A percentile compares a stretch with the other conserved stretches of the same genome.
phyloP scores from a whole-genome alignment of 2,329 filamentous ascomycete species.

The Ophiocordyceps sinensis region DNA sequence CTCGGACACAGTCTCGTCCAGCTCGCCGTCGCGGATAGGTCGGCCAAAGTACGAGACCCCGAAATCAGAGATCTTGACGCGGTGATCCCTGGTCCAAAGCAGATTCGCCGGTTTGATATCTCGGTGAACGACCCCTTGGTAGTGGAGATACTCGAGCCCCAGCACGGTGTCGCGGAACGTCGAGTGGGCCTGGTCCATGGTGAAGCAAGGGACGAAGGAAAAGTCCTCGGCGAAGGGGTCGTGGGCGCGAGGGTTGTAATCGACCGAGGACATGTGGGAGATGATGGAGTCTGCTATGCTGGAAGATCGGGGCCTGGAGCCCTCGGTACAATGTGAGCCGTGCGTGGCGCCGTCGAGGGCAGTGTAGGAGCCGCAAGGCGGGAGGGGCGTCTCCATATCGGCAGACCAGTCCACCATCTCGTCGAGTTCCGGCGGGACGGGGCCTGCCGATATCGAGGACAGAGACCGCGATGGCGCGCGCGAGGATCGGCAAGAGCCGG shows the following conservation, averaged over 20 bases:
- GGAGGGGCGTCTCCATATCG: conserved; percentile 38
- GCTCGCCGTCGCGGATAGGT: conserved; percentile 69
- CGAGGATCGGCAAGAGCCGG: conserved; percentile 27
- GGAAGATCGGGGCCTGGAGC: conserved; percentile 52
- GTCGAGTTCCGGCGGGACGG: conserved; percentile 17
- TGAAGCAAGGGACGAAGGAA: conserved; percentile 87
- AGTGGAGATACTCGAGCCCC: conserved; percentile 85
- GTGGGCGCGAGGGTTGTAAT: conserved; percentile 41
- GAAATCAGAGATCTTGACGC: conserved; percentile 97
- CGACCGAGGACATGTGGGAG: conserved; percentile 53
- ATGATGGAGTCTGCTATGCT: conserved; percentile 70
- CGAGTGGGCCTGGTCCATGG: conserved; percentile 64
- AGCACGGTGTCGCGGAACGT: conserved; percentile 88
- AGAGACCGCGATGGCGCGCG: conserved; percentile 31
- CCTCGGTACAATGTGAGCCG: conserved; percentile 51
- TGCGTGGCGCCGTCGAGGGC: conserved; percentile 68
- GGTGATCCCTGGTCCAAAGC: conserved; percentile 68
- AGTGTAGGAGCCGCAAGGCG: conserved; percentile 33
- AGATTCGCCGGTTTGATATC: conserved; percentile 87
- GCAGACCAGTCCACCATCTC: conserved; percentile 26
- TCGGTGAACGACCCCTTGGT: conserved; percentile 70
- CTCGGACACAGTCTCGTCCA: conserved; percentile 59
- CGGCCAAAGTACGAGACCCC: conserved; percentile 94
- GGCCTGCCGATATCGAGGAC: conserved; percentile 26
- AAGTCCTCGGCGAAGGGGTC: conserved; percentile 72